Evolutionary conservation across 306 rosid genomes (phyloP), one percentile per base, ranked within the genome.

Genomic region (Pyrus communis): DNA sequence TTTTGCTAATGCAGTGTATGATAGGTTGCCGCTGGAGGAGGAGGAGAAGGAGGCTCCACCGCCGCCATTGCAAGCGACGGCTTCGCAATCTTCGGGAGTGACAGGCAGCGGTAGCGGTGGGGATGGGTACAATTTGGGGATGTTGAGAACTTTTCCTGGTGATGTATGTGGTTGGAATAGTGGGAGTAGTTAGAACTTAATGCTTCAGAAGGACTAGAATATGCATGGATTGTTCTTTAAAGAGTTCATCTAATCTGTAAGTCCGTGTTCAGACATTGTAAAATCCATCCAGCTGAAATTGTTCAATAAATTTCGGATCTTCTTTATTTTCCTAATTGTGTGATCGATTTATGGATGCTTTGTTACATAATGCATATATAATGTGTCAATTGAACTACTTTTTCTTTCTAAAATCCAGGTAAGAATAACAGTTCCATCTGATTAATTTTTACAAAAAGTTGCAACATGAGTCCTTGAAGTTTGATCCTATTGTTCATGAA

Each of bases 1-100:
- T 7, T 84, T 84, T 59, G 80, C 82, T 1, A 78, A 84, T 65
- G 87, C 85, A 10, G 83, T 81, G 23, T 84, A 70, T 71, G 85
- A 84, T 57, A 71, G 87, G 64, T 52, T 84, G 66, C 85, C 87
- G 11, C 61, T 81, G 59, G 78, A 78, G 65, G 87, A 75, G n/a
- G 84, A 74, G 25, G 80, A 40, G 28, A 4, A 70, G 25, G 42
- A 68, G 30, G 60, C 17, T n/a, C 49, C 70, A 15, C 17, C 10
- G 11, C 67, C 67, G 0, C 38, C 10, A 61, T 12, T 61, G 17
- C 67, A 61, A 30, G 21, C n/a, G 38, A 9, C 78, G 4, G 15
- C 81, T 2, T 78, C 78, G 22, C 78, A 70, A 40, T 45, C 80
- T 33, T 77, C 82, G 2, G 78, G 67, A 23, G 75, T 75, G 54